A percentile compares a stretch with the other conserved stretches of the same genome.
phyloP scores from a whole-genome alignment of 176 grass and related monocot genomes.

The Oryza meridionalis region DNA sequence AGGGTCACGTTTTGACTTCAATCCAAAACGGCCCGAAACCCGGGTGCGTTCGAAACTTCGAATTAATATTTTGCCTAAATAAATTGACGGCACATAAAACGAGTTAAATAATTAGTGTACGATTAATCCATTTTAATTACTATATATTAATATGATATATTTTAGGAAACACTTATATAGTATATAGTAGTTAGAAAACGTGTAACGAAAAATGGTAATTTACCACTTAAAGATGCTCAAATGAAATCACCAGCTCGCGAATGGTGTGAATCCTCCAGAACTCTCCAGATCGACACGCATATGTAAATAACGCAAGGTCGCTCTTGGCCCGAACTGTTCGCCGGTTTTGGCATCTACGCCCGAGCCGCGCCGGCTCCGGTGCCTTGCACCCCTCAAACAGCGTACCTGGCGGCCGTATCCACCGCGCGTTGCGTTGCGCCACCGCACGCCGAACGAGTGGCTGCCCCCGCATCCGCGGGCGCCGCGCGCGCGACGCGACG shows the following conservation, averaged over 20 bases:
- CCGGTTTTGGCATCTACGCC: slow-evolving; percentile 25
- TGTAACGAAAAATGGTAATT: no score
- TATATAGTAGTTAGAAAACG: no score
- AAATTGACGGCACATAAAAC: no score
- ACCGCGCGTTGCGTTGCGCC: not conserved
- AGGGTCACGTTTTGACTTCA: no score
- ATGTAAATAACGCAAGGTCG: not conserved
- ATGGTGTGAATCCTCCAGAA: not conserved
- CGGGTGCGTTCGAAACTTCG: no score
- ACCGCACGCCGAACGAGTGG: slow-evolving; percentile 4
- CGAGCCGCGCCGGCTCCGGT: not conserved
- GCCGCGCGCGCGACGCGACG: not conserved
- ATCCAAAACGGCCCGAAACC: no score
- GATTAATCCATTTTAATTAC: no score
- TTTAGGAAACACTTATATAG: no score
- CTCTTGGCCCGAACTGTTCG: not conserved
- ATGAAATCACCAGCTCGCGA: not conserved
- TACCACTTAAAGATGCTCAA: no score
- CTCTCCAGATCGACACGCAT: not conserved
- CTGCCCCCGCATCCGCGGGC: not conserved
- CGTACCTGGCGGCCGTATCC: not conserved
- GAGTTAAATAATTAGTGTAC: no score
- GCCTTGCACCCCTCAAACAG: slow-evolving; percentile 26
- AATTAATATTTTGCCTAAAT: no score
- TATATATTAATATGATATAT: no score